phyloP scores from a whole-genome alignment of 2,329 filamentous ascomycete species.

The Zymoseptoria passerinii region DNA sequence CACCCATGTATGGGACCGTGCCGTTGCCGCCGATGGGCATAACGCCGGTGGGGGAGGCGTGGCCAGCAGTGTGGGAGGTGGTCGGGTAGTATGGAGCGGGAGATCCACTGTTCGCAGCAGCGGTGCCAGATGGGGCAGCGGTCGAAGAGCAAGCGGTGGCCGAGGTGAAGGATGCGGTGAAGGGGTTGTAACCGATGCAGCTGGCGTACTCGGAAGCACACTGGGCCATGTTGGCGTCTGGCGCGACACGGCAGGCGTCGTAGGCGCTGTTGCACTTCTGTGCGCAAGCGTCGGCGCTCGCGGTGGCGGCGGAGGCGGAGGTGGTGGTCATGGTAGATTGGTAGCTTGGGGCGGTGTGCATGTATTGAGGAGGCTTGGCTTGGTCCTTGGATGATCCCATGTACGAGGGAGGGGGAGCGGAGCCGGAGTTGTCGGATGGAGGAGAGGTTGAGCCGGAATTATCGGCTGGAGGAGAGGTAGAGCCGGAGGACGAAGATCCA shows the following conservation, averaged over 20 bases:
- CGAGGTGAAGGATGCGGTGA: neutral
- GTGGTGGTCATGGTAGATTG: conserved; percentile 5
- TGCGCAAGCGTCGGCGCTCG: conserved; percentile 23
- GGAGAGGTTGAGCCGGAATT: conserved; percentile 4
- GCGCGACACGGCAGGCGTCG: conserved; percentile 4
- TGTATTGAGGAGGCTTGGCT: conserved; percentile 11
- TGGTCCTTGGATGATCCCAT: conserved; percentile 53
- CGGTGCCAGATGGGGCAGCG: neutral
- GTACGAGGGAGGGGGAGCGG: conserved; percentile 51
- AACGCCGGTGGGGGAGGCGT: neutral
- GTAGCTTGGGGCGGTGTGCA: neutral
- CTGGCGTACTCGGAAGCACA: conserved; percentile 9
- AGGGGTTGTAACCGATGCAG: conserved; percentile 13
- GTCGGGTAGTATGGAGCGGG: neutral
- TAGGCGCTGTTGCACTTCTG: neutral
- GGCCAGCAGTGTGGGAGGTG: neutral
- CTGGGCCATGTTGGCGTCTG: conserved; percentile 6
- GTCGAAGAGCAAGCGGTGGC: neutral
- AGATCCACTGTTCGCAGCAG: neutral
- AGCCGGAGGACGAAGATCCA: conserved; percentile 8
- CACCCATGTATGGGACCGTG: conserved; percentile 10
- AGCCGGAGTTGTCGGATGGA: conserved; percentile 4
- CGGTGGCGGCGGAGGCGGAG: conserved; percentile 21
- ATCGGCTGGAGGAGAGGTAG: conserved; percentile 3
- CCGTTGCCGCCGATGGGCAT: neutral